phyloP scores from a whole-genome alignment of 2,329 filamentous ascomycete species.

The Monilinia fructigena region DNA sequence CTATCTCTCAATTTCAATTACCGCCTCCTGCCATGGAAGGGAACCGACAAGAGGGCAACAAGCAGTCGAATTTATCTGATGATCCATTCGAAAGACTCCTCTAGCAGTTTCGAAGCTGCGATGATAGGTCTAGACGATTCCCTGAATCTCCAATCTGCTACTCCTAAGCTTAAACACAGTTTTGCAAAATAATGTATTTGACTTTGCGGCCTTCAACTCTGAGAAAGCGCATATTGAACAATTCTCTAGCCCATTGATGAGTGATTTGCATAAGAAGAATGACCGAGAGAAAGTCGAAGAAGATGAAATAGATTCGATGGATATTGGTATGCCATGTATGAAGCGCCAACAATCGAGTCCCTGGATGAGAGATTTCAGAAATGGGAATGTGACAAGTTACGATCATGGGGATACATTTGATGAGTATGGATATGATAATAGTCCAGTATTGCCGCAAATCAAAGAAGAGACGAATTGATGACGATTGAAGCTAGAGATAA shows the following conservation, averaged over 20 bases:
- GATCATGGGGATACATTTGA: not conserved
- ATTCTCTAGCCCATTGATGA: conserved; percentile 21
- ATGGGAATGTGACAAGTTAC: not conserved
- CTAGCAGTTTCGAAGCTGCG: conserved; percentile 32
- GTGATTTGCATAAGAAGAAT: conserved; percentile 25
- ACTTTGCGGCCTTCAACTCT: conserved; percentile 31
- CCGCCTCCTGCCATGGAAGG: conserved; percentile 14
- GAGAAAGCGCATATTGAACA: conserved; percentile 4
- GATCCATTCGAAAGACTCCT: conserved; percentile 15
- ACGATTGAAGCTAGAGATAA: not conserved
- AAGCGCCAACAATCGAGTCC: conserved; percentile 15
- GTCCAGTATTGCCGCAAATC: conserved; percentile 24
- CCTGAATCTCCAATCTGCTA: conserved; percentile 20
- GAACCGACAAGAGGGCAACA: not conserved
- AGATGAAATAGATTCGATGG: not conserved
- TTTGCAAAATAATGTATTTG: conserved; percentile 34
- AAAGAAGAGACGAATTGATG: conserved; percentile 28
- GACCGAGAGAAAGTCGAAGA: conserved; percentile 8
- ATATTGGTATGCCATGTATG: not conserved
- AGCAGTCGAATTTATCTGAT: not conserved
- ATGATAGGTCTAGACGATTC: conserved; percentile 35
- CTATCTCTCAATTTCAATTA: not conserved
- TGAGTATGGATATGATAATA: not conserved
- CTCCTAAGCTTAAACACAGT: conserved; percentile 26
- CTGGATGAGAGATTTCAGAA: conserved; percentile 9